Conservation (phyloP, 2,329 filamentous ascomycete species). For the Pezicula carpinea region DNA sequence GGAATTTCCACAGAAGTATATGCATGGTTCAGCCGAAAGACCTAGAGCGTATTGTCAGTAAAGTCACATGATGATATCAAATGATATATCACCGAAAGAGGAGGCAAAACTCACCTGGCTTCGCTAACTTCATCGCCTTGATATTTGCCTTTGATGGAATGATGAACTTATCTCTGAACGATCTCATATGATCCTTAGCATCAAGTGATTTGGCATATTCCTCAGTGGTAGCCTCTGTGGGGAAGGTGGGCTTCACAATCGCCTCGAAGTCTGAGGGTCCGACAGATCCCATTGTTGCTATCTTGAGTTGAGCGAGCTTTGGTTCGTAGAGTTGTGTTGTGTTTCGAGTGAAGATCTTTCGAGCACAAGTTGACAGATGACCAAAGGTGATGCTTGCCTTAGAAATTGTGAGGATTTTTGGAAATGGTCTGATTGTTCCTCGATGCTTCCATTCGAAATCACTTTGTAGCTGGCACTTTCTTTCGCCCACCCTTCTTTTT, state of each 20-base stretch:
- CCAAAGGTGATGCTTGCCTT: background rate
- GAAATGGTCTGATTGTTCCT: background rate
- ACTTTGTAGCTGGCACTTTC: conserved; percentile 8
- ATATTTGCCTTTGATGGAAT: conserved; percentile 72
- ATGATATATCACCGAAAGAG: background rate
- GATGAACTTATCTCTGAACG: conserved; percentile 66
- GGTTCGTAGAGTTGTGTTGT: background rate
- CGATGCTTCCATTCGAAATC: conserved; percentile 4
- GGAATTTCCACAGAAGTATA: conserved; percentile 89
- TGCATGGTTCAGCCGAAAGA: conserved; percentile 39
- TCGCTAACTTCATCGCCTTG: conserved; percentile 53
- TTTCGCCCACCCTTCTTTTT: conserved; percentile 12
- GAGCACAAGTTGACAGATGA: background rate
- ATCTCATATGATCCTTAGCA: conserved; percentile 51
- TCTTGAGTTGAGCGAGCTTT: background rate
- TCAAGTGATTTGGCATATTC: conserved; percentile 53
- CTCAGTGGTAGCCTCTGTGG: conserved; percentile 40
- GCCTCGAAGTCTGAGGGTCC: conserved; percentile 9
- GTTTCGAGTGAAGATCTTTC: background rate
- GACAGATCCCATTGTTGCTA: conserved; percentile 22
- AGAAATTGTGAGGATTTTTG: too few species aligned
- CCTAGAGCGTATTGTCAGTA: conserved; percentile 17
- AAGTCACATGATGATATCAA: conserved; percentile 8
- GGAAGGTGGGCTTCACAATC: conserved; percentile 36
- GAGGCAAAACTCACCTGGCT: conserved; percentile 23